Conservation (phyloP, 2,329 filamentous ascomycete genomes). For the Canariomyces notabilis region DNA sequence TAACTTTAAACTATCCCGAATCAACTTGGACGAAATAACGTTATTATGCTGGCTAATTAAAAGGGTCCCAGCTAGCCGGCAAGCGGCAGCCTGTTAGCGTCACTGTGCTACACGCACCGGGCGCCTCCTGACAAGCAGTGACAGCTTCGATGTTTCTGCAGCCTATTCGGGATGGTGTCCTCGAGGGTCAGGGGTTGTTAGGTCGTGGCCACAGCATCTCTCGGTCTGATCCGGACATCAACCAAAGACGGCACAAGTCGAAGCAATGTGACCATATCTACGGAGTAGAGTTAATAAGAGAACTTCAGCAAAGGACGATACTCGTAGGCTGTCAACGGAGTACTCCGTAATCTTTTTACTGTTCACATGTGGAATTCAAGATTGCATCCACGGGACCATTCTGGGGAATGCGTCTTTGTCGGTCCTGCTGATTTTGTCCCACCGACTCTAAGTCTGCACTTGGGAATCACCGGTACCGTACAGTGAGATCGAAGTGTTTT, state of each 20-base stretch:
- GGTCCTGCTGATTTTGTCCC: not conserved
- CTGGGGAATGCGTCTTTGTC: too few species aligned
- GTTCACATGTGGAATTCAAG: too few species aligned
- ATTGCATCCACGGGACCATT: too few species aligned
- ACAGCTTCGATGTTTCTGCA: too few species aligned
- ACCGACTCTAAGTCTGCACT: too few species aligned
- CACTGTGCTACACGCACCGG: constrained; percentile 4
- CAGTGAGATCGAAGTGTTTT: not conserved
- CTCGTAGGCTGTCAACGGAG: too few species aligned
- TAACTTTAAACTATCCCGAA: not conserved
- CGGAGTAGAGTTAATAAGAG: too few species aligned
- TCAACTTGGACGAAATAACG: not conserved
- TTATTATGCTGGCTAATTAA: not conserved
- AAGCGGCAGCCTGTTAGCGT: constrained; percentile 11
- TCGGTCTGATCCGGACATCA: not conserved
- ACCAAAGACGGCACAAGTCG: constrained; percentile 7
- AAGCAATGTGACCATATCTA: constrained; percentile 9
- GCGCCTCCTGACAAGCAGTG: constrained; percentile 15
- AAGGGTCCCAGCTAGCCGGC: constrained; percentile 15
- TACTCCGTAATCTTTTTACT: too few species aligned
- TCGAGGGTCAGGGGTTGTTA: constrained; percentile 8
- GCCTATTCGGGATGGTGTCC: constrained; percentile 11
- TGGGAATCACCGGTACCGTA: too few species aligned
- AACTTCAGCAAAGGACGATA: too few species aligned
- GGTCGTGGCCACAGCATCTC: constrained; percentile 9